phyloP scores from a whole-genome alignment of 1,139 yeast species.

The Candida labiduridarum region DNA sequence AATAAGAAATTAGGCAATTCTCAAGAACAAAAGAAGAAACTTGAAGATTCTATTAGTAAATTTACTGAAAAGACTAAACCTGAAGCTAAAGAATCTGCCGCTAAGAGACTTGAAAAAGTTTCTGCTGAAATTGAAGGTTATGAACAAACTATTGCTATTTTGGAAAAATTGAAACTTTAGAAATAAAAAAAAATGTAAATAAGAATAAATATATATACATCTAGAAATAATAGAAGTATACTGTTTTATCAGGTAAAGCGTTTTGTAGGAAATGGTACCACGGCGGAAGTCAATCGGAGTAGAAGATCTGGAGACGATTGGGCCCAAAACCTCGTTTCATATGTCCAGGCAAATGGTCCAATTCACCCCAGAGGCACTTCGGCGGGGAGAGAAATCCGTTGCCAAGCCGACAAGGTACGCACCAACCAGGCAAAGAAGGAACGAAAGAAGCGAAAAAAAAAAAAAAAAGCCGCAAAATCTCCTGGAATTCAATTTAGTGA shows the following conservation, averaged over 20 bases:
- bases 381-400: too few species aligned
- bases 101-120: conserved; percentile 66
- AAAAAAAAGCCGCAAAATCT: too few species aligned
- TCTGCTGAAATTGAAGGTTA: conserved; percentile 87
- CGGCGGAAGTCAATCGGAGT: too few species aligned
- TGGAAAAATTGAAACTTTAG: conserved; percentile 61
- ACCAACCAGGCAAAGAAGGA: not conserved
- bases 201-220: not conserved
- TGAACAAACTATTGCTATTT: conserved; percentile 72
- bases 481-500: conserved; percentile 1
- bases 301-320: too few species aligned
- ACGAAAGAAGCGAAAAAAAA: not conserved
- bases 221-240: too few species aligned
- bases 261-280: too few species aligned
- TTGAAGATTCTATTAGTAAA: conserved; percentile 56
- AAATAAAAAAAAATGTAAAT: not conserved
- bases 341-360: too few species aligned
- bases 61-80: conserved; percentile 84
- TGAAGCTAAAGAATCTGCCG: conserved; percentile 79
- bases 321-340: too few species aligned
- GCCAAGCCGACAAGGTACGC: too few species aligned
- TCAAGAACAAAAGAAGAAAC: conserved; percentile 48
- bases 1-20: conserved; percentile 70
- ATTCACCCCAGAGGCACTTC: too few species aligned
- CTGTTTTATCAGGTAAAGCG: not conserved